Percentiles rank a stretch among this genome's conserved stretches.
These are phyloP conservation scores for Tuctoria greenei DNA, from an alignment of 176 grass and related monocot species.

Conservation along the genomic window DNA sequence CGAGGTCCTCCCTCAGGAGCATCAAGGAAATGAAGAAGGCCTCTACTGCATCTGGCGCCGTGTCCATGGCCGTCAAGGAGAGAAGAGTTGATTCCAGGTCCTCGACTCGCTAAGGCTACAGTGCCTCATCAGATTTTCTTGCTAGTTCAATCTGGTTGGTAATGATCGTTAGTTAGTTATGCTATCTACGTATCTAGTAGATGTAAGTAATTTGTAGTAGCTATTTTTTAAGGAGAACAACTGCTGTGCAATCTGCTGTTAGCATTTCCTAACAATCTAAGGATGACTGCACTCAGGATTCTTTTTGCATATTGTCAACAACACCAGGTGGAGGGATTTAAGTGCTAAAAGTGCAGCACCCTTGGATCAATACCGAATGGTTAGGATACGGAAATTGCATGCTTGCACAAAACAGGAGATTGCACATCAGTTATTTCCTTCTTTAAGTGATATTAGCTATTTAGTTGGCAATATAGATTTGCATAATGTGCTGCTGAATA, in stretches of 20 bases:
- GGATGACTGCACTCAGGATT: no score
- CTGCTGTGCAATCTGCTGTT: no score
- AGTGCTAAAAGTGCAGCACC: no score
- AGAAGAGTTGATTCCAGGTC: slow-evolving; percentile 35
- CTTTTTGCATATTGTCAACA: no score
- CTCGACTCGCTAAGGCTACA: slow-evolving; percentile 19
- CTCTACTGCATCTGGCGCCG: slow-evolving; percentile 9
- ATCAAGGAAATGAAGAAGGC: slow-evolving; percentile 84
- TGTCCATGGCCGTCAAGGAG: slow-evolving; percentile 14
- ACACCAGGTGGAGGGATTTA: no score
- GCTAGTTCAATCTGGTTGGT: background rate
- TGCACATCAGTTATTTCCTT: no score
- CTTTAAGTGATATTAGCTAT: no score
- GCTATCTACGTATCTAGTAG: background rate
- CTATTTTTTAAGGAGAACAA: no score
- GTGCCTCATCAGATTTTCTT: background rate
- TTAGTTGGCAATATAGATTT: background rate
- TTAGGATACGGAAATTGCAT: no score
- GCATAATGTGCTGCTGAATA: background rate
- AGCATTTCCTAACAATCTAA: no score
- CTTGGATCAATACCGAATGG: no score
- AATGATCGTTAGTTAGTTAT: background rate
- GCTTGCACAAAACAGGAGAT: no score
- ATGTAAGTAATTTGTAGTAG: background rate
- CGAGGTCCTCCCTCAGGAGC: slow-evolving; percentile 60